Conservation (phyloP, 768 basidiomycete genomes). For the Leccinellum luteum region DNA sequence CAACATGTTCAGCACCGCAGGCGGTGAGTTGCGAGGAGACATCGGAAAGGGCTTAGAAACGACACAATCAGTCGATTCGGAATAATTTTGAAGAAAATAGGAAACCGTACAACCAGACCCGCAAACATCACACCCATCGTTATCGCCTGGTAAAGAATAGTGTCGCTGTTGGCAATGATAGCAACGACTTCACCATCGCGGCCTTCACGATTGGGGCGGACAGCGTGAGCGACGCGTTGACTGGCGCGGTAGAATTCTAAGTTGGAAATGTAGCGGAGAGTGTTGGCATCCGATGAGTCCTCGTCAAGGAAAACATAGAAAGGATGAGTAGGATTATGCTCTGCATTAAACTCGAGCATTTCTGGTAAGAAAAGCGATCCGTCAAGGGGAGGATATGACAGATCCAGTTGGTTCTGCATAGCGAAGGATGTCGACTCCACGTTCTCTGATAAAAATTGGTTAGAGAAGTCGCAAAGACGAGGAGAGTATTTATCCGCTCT, state of each 20-base stretch:
- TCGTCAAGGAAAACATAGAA: constrained; percentile 33
- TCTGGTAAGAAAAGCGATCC: constrained; percentile 29
- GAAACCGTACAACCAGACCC: constrained; percentile 11
- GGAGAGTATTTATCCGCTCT: not conserved
- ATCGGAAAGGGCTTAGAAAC: constrained; percentile 33
- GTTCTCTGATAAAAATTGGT: not conserved
- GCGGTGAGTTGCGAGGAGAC: constrained; percentile 35
- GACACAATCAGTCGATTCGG: not conserved
- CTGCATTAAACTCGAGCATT: constrained; percentile 25
- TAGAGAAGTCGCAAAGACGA: not conserved
- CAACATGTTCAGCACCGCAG: constrained; percentile 36
- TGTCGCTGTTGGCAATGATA: constrained; percentile 38
- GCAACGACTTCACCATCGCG: constrained; percentile 36
- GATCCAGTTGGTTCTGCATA: not conserved
- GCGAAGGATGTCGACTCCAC: not conserved
- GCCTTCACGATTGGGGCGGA: constrained; percentile 35
- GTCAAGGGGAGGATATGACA: constrained; percentile 29
- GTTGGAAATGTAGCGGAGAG: constrained; percentile 32
- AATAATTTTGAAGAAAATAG: not conserved
- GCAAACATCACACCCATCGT: constrained; percentile 33
- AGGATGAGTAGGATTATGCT: constrained; percentile 32
- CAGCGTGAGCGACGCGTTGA: constrained; percentile 40
- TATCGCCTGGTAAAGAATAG: constrained; percentile 42
- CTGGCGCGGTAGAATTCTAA: constrained; percentile 45
- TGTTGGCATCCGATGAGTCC: not conserved